phyloP scores from a whole-genome alignment of 768 basidiomycete species.

The Pulveroboletus sp. region DNA sequence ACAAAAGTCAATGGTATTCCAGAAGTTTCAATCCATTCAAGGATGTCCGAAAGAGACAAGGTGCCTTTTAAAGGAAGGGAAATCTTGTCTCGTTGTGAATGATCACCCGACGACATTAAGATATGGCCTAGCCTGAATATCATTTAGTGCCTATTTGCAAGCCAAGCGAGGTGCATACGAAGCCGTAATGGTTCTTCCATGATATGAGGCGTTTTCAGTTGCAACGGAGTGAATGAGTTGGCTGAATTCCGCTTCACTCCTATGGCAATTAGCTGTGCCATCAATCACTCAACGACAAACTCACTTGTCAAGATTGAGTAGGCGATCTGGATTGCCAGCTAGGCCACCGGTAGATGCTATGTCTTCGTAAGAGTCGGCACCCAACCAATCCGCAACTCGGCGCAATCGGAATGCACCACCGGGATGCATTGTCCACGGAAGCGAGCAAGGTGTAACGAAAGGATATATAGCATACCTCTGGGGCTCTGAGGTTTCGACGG shows the following conservation, averaged over 20 bases:
- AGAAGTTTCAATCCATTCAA: conserved; percentile 43
- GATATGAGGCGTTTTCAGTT: not conserved
- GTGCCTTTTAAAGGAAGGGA: conserved; percentile 47
- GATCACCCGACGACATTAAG: conserved; percentile 41
- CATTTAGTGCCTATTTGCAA: conserved; percentile 4
- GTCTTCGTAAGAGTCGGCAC: conserved; percentile 33
- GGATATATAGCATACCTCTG: conserved; percentile 65
- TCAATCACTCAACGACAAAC: conserved; percentile 6
- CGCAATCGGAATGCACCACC: conserved; percentile 56
- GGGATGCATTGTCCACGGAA: conserved; percentile 46
- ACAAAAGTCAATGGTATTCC: conserved; percentile 42
- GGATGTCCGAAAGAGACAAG: conserved; percentile 38
- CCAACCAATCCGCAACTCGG: conserved; percentile 61
- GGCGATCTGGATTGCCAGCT: conserved; percentile 30
- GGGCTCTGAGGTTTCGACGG: conserved; percentile 30
- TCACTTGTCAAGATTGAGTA: conserved; percentile 38
- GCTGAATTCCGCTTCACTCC: conserved; percentile 14
- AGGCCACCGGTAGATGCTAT: conserved; percentile 38
- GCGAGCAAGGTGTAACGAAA: conserved; percentile 48
- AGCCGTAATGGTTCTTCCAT: conserved; percentile 32
- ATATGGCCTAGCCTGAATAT: conserved; percentile 56
- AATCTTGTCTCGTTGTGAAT: conserved; percentile 37
- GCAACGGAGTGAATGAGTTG: conserved; percentile 9
- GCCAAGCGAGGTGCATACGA: conserved; percentile 30
- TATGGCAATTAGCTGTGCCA: conserved; percentile 13